Evolutionary conservation across 2,329 filamentous ascomycete genomes (phyloP), one percentile per base, ranked within the genome.

Genomic region (Ophiostoma sp.): DNA sequence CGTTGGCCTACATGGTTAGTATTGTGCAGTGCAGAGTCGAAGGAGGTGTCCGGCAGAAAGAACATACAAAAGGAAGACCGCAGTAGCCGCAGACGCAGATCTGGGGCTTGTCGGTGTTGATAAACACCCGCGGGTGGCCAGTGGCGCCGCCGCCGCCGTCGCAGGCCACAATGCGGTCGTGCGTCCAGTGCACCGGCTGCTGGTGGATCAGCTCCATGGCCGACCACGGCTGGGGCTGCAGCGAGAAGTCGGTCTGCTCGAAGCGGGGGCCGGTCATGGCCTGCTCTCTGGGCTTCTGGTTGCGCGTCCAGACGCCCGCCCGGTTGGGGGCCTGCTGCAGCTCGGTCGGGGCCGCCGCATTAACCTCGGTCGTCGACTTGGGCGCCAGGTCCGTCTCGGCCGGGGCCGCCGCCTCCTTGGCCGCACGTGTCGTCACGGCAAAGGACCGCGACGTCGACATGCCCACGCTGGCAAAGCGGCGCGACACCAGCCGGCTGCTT

Each of bases 61-160:
- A 11, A 80, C 93, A 77, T 85, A 98, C 95, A 78, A 89, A 99
- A 74, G 95, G 95, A 73, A 95, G 78, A 67, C 95, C 95, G 78
- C 95, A 99, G 83, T 99, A 99, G 76, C 85, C 89, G 84, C 95
- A 99, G 77, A 83, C 83, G 66, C 55, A 87, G 75, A 99, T 97
- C 83, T 98, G 89, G 60, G 95, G 91, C 84, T 97, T 98, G 81
- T 99, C 95, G 73, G 91, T 89, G 81, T 99, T 99, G 86, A 99
- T 99, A 79, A 93, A 99, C 80, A 99, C 90, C 76, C 87, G 87
- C 65, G 95, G 95, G 79, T 99, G 95, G 60, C 95, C 95, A 68
- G 91, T 82, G 44, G 93, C 89, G 63, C 94, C 95, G 73, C 93
- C 93, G 69, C 94, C 95, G 69, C 95, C 95, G 75, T 98, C 93